Percentiles rank a stretch among this genome's conserved stretches.
Evolutionary conservation across 352 stramenopile species (phyloP).

Genomic region (Thraustochytrium striatum): DNA sequence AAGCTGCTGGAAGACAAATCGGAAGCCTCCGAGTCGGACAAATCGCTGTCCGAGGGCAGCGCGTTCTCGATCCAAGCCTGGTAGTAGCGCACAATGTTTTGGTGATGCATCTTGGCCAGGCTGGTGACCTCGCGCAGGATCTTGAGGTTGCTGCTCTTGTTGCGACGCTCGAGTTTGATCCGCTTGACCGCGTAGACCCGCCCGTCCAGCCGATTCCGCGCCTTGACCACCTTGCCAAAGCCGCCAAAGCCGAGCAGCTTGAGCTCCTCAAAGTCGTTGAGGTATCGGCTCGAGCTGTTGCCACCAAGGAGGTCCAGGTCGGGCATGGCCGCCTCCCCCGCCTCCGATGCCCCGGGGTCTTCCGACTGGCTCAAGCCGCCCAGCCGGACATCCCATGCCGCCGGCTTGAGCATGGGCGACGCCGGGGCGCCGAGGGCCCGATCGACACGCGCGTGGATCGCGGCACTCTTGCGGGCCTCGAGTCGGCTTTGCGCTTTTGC

Average conservation of each 20-base stretch:
- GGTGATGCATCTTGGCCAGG: constrained; percentile 90
- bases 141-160: constrained; percentile 75
- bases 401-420: background rate
- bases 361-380: too few species aligned
- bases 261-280: constrained; percentile 67
- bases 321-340: too few species aligned
- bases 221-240: constrained; percentile 87
- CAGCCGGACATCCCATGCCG: background rate
- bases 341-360: too few species aligned
- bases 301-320: background rate
- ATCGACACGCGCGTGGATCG: constrained; percentile 24
- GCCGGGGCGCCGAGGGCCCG: constrained; percentile 3
- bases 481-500: background rate
- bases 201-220: constrained; percentile 85
- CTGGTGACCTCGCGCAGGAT: constrained; percentile 89
- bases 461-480: background rate
- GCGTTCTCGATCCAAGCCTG: constrained; percentile 55
- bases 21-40: constrained; percentile 48
- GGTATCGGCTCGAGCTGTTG: constrained; percentile 54
- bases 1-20: background rate
- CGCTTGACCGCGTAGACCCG: constrained; percentile 87
- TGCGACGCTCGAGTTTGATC: constrained; percentile 58
- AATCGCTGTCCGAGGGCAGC: constrained; percentile 36
- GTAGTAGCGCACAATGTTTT: constrained; percentile 90
- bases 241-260: constrained; percentile 79